phyloP scores from a whole-genome alignment of 2,329 filamentous ascomycete genomes.

The Alternaria incomplexa region DNA sequence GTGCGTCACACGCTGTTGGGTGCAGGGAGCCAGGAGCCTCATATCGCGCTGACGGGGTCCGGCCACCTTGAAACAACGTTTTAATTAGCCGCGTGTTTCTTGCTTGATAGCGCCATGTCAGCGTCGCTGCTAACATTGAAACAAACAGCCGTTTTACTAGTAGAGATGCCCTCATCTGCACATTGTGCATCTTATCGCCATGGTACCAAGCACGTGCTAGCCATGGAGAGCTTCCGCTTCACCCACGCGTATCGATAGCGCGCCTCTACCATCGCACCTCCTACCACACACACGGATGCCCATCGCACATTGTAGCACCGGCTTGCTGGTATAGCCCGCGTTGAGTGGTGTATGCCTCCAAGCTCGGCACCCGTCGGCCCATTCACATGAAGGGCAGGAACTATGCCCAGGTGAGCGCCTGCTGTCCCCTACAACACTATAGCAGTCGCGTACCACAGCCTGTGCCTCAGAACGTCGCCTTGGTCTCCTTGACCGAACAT shows the following conservation, averaged over 20 bases:
- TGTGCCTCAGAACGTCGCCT: not conserved
- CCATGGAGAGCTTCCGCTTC: not conserved
- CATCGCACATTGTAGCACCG: not conserved
- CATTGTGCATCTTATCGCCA: not conserved
- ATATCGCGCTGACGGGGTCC: constrained; percentile 9
- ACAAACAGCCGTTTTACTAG: not conserved
- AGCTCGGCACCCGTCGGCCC: constrained; percentile 9
- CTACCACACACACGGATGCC: not conserved
- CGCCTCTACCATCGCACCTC: not conserved
- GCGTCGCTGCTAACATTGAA: not conserved
- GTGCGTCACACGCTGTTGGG: constrained; percentile 23
- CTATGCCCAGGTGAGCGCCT: not conserved
- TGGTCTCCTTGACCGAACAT: not conserved
- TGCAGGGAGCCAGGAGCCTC: constrained; percentile 8
- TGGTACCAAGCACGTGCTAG: not conserved
- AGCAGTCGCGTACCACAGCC: not conserved
- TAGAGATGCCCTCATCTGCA: not conserved
- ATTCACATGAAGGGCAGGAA: constrained; percentile 6
- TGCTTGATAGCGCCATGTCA: not conserved
- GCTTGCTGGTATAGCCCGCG: not conserved
- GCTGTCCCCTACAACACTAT: not conserved
- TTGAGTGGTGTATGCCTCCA: not conserved
- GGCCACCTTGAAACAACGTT: constrained; percentile 12
- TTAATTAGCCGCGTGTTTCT: constrained; percentile 3
- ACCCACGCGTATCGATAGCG: not conserved